Percentiles rank a stretch among this genome's conserved stretches.
phyloP scores from a whole-genome alignment of 768 basidiomycete genomes.

The Panellus pusillus region DNA sequence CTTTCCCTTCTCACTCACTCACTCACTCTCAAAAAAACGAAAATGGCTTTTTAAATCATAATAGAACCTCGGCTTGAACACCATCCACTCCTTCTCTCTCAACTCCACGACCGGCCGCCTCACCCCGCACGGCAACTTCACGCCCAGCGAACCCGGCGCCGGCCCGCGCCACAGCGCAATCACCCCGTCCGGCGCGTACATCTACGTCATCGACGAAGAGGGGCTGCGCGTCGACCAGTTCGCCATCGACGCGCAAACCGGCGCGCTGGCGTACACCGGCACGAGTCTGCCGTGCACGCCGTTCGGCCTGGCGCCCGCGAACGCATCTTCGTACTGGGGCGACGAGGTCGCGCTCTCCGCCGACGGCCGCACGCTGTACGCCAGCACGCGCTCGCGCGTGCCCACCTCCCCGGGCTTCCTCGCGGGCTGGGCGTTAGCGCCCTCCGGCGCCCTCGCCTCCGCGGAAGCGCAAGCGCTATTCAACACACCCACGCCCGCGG shows the following conservation, averaged over 20 bases:
- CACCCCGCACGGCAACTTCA: background rate
- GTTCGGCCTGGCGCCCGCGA: conserved; percentile 21
- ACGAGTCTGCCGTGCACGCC: conserved; percentile 22
- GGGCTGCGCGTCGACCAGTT: conserved; percentile 26
- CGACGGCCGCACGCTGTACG: conserved; percentile 15
- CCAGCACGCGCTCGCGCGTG: conserved; percentile 13
- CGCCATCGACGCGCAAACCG: conserved; percentile 12
- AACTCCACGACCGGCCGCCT: conserved; percentile 15
- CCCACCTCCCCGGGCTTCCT: conserved; percentile 11
- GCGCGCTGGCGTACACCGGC: conserved; percentile 17
- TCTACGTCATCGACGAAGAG: conserved; percentile 25
- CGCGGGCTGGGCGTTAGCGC: too few relatives aligned
- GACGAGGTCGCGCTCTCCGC: conserved; percentile 24
- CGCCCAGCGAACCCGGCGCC: conserved; percentile 13
- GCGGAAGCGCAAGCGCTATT: too few relatives aligned
- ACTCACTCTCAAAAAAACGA: too few relatives aligned
- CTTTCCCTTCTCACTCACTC: background rate
- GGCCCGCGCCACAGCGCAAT: conserved; percentile 23
- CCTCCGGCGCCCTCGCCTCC: too few relatives aligned
- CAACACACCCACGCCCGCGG: conserved; percentile 14
- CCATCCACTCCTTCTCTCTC: conserved; percentile 18
- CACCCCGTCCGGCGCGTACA: conserved; percentile 10
- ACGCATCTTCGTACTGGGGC: conserved; percentile 24
- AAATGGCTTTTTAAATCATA: too few relatives aligned
- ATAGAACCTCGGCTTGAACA: conserved; percentile 23